phyloP scores from a whole-genome alignment of 306 rosid species.

The Nissolia schottii region DNA sequence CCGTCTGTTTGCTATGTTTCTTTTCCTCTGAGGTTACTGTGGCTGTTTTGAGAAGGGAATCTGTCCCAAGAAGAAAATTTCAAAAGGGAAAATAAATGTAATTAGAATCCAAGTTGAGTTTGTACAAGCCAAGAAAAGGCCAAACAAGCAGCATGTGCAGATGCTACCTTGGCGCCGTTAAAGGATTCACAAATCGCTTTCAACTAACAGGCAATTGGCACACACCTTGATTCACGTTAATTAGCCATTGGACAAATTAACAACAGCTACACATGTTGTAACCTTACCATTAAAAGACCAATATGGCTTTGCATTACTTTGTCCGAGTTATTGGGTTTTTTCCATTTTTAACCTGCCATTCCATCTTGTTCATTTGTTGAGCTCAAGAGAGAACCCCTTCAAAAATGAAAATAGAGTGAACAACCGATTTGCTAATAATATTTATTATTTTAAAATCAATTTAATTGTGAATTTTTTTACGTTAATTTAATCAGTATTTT shows the following conservation, averaged over 20 bases:
- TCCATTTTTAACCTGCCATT: background rate
- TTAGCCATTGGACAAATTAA: background rate
- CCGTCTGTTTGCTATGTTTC: conserved; percentile 26
- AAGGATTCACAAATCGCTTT: conserved; percentile 39
- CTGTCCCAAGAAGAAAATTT: conserved; percentile 17
- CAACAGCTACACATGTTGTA: background rate
- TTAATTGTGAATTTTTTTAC: too few relatives aligned
- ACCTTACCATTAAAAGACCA: conserved; percentile 20
- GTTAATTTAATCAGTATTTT: too few relatives aligned
- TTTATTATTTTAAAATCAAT: too few relatives aligned
- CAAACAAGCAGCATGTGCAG: conserved; percentile 62
- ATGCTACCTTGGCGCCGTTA: conserved; percentile 43
- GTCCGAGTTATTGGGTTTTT: background rate
- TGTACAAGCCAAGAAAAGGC: conserved; percentile 26
- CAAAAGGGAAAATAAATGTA: conserved; percentile 17
- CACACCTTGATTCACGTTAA: conserved; percentile 17
- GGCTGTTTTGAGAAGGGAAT: conserved; percentile 14
- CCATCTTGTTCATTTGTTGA: background rate
- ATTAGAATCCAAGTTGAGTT: conserved; percentile 41
- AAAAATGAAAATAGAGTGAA: background rate
- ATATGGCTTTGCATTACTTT: conserved; percentile 4
- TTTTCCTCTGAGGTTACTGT: conserved; percentile 15
- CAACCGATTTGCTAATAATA: too few relatives aligned
- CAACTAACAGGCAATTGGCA: conserved; percentile 28
- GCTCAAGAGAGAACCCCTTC: background rate